Evolutionary conservation across 371 early-diverging fungal genomes (phyloP), one percentile per base, ranked within the genome.

Genomic region (Lichtheimia ornata): DNA sequence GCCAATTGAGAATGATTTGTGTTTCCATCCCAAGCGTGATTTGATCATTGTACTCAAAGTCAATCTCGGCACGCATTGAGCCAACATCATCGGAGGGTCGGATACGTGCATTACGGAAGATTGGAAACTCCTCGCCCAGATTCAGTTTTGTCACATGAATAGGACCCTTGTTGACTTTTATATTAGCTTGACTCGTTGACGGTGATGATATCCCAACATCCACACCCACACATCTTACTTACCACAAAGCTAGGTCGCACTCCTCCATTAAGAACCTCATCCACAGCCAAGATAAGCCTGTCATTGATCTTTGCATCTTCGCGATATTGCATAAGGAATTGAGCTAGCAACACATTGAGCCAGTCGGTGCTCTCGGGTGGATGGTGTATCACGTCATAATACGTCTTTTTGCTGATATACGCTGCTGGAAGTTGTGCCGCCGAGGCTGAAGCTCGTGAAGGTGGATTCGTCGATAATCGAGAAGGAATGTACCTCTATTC

Each of bases 331-430:
- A 90, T 77, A 35, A 96, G 86, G 0, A 88, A 79, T 72, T 95
- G 95, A 0, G 94, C 97, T 40, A 95, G 53, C 42, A 97, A 70
- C 3, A 96, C 94, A 53, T 93, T 96, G 50, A 96, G 85, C 97
- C 97, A 97, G 64, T 94, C 93, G 58, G 91, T 86, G 30, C 93
- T 87, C 67, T 97, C 97, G 0, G 91, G 84, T 20, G 81, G 74
- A 58, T 87, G 89, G 40, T 86, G 81, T 22, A 77, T 66, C 20
- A 86, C 60, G 53, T 86, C 85, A 61, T 89, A 89, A n/a, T 81
- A 72, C 2, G 86, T 87, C 63, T 86, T 85, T 15, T 79, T 70
- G 18, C 86, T 73, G 47, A 89, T 83, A 45, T 76, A 67, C 17
- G 76, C 73, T 22, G 72, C 73, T 5, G 81, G 76, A 55, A 67